Percentiles rank a stretch among this genome's conserved stretches.
Evolutionary conservation across 129 eudicot genomes (phyloP).

Genomic region (Artemisia tridentata): DNA sequence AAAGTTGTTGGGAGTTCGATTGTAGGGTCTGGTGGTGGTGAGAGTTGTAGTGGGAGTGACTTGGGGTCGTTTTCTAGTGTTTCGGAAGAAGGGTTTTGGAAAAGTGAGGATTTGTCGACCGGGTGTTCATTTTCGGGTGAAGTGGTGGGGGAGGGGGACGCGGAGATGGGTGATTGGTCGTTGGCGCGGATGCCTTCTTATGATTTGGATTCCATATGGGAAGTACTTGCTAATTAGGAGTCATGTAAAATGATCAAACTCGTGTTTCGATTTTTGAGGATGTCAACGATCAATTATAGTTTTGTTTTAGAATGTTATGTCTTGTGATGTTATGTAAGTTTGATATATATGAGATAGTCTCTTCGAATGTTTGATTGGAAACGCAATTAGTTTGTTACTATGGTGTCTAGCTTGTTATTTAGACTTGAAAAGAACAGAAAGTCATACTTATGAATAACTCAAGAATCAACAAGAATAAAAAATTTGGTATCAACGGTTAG

Average conservation of each 20-base stretch:
- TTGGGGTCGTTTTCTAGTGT: conserved; percentile 33
- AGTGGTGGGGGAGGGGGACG: conserved; percentile 22
- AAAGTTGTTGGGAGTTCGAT: not conserved
- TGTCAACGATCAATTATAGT: not conserved
- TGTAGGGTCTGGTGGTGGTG: conserved; percentile 12
- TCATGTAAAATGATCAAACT: not conserved
- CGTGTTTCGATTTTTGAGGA: conserved; percentile 19
- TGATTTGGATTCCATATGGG: conserved; percentile 80
- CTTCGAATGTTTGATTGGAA: not conserved
- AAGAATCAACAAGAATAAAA: too few relatives aligned
- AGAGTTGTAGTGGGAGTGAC: conserved; percentile 27
- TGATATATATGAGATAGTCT: not conserved
- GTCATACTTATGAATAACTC: too few relatives aligned
- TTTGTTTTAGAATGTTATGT: not conserved
- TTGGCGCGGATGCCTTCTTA: conserved; percentile 68
- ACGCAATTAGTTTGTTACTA: too few relatives aligned
- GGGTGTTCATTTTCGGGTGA: conserved; percentile 35
- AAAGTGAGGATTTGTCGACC: conserved; percentile 36
- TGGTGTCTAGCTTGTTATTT: not conserved
- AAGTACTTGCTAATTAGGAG: conserved; percentile 60
- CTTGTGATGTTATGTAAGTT: not conserved
- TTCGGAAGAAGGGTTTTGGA: conserved; percentile 64
- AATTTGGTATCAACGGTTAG: too few relatives aligned
- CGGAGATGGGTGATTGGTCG: conserved; percentile 51
- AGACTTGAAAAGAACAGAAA: not conserved